Conservation (phyloP, 1,139 yeast species). For the Candida frijolesensis region DNA sequence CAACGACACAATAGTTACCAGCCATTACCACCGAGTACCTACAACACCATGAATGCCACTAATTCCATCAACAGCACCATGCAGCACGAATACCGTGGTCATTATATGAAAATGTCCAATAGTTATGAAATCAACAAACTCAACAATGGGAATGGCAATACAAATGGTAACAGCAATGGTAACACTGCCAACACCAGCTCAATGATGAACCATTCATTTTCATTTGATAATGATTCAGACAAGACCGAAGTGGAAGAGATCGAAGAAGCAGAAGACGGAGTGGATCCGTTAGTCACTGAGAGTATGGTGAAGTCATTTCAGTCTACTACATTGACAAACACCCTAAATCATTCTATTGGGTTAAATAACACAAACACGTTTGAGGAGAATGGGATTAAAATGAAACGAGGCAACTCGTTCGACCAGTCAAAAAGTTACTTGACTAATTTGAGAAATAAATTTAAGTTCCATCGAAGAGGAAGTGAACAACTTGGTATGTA, state of each 20-base stretch:
- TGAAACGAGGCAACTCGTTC: constrained; percentile 21
- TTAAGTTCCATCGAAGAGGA: constrained; percentile 23
- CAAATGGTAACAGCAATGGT: neutral
- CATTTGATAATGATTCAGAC: constrained; percentile 2
- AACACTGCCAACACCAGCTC: neutral
- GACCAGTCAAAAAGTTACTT: constrained; percentile 44
- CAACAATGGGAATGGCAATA: neutral
- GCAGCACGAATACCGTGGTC: constrained; percentile 2
- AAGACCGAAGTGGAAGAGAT: constrained; percentile 5
- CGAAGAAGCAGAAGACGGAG: constrained; percentile 1
- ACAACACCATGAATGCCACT: neutral
- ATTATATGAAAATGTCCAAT: constrained; percentile 1
- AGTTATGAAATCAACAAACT: constrained; percentile 4
- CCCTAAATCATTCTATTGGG: constrained; percentile 1
- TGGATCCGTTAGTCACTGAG: neutral
- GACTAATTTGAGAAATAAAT: constrained; percentile 18
- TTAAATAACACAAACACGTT: neutral
- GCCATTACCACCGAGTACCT: neutral
- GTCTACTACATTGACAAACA: constrained; percentile 6
- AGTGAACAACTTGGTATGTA: constrained; percentile 46
- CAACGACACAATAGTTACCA: neutral
- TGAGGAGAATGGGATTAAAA: neutral
- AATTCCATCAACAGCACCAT: neutral
- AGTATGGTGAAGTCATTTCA: constrained; percentile 7
- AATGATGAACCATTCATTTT: neutral